Conservation (phyloP, 768 basidiomycete genomes). For the Pisolithus tinctorius region DNA sequence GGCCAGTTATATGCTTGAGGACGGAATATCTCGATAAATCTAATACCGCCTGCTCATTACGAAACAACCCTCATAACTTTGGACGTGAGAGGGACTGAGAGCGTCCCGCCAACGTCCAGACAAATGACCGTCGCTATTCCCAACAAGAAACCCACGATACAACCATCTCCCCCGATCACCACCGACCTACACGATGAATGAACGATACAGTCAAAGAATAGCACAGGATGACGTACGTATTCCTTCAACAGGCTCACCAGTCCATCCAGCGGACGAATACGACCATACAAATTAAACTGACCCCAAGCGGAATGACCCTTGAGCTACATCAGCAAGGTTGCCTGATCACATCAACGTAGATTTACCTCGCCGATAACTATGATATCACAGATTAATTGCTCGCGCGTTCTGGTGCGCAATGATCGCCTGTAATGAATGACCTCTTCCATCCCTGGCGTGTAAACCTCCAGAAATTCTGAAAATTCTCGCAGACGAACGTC, state of each 20-base stretch:
- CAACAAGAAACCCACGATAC: slow-evolving; percentile 79
- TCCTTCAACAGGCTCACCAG: slow-evolving; percentile 78
- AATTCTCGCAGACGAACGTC: slow-evolving; percentile 45
- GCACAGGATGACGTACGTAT: slow-evolving; percentile 48
- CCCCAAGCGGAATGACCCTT: slow-evolving; percentile 93
- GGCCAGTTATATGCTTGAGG: neutral
- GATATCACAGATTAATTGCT: slow-evolving; percentile 43
- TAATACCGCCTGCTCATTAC: slow-evolving; percentile 59
- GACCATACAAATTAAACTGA: slow-evolving; percentile 71
- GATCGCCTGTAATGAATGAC: slow-evolving; percentile 23
- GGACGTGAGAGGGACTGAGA: slow-evolving; percentile 49
- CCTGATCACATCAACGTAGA: neutral
- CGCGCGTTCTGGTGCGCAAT: slow-evolving; percentile 17
- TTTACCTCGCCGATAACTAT: slow-evolving; percentile 70
- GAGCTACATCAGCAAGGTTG: slow-evolving; percentile 4
- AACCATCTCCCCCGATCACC: slow-evolving; percentile 78
- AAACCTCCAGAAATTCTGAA: slow-evolving; percentile 40
- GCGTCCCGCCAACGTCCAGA: slow-evolving; percentile 88
- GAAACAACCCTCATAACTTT: slow-evolving; percentile 86
- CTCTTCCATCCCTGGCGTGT: slow-evolving; percentile 32
- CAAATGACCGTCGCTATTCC: slow-evolving; percentile 59
- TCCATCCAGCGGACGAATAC: slow-evolving; percentile 77
- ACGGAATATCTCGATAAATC: neutral
- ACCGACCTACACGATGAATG: slow-evolving; percentile 39
- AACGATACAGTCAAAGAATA: neutral